Percentiles rank a stretch among this genome's conserved stretches.
Evolutionary conservation across 352 stramenopile species (phyloP).

Genomic region (Phytophthora citrophthora): DNA sequence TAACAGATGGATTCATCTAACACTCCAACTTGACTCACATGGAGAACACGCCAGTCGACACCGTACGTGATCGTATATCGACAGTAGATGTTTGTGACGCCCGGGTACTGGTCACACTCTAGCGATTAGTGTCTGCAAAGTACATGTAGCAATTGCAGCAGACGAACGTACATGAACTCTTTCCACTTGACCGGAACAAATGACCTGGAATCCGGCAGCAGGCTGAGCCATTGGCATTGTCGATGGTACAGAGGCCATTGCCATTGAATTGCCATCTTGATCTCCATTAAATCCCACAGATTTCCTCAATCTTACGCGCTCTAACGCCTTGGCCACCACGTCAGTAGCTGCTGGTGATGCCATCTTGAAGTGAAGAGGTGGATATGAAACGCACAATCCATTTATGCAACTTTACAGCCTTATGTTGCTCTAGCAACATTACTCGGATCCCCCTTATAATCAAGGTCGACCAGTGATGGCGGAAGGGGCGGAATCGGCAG

Average conservation of each 20-base stretch:
- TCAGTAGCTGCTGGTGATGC: constrained; percentile 17
- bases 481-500: constrained; percentile 38
- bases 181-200: constrained; percentile 70
- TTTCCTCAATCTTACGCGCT: constrained; percentile 25
- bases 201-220: constrained; percentile 53
- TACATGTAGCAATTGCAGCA: background rate
- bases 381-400: background rate
- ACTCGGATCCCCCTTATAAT: constrained; percentile 9
- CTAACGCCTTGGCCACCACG: constrained; percentile 28
- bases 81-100: constrained; percentile 91
- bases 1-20: background rate
- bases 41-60: constrained; percentile 91
- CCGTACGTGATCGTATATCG: constrained; percentile 93
- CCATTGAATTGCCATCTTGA: background rate
- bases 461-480: constrained; percentile 27
- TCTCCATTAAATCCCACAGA: background rate
- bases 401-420: background rate
- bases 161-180: constrained; percentile 48
- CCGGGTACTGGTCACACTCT: constrained; percentile 54
- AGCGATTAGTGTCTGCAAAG: too few species aligned
- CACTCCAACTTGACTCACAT: constrained; percentile 45
- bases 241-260: constrained; percentile 1
- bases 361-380: constrained; percentile 21
- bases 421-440: constrained; percentile 9
- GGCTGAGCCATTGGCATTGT: constrained; percentile 27